Base-by-base conservation (phyloP, 805 yeast genomes). In the Grigorovia yakushimaensis region DNA sequence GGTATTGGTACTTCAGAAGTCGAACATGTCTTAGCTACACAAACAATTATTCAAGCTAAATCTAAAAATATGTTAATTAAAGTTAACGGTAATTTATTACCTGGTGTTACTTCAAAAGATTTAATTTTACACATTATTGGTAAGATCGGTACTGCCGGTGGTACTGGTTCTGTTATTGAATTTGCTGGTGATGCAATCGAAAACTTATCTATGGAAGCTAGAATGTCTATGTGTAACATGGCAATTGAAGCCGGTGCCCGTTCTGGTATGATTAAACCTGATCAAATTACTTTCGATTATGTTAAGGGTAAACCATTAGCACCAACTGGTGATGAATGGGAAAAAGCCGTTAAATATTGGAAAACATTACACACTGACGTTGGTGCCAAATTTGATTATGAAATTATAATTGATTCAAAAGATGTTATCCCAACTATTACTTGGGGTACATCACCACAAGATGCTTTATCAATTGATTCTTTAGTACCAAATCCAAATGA, bases 391-490 rank as follows among this genome's bases (percentile, higher is more conserved):
- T 93, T 89, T 56, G 99, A 93, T 63, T 70, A 77, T 56, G 95
- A 87, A 57, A 82, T 93, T 57, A 72, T 73, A 39, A 86, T 93
- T 65, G 74, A 82, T 54, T 95, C 95, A 46, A 70, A 75, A 23
- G 98, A 91, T 59, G 82, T 93, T 51, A 79, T 85, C 46, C 98
- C 99, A 56, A 93, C 99, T 20, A 88, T 93, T 52, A 93, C 99
- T 20, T 93, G 99, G 99, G 99, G 99, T 73, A 93, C 93, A 57
- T 91, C 98, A 59, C 99, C 99, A 33, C 98, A 93, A 72, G 98
- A 93, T 65, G 98, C 98, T 43, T 73, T 93, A 54, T 96, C 98
- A 51, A 89, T 93, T 59, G 82, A 94, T 15, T 95, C 85, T 37
- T 60, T 69, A 17, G 95, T 88, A 43, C 99, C 99, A 46, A 94